Conservation (phyloP, 139 green algal genomes). For the Chlorella vulgaris region DNA sequence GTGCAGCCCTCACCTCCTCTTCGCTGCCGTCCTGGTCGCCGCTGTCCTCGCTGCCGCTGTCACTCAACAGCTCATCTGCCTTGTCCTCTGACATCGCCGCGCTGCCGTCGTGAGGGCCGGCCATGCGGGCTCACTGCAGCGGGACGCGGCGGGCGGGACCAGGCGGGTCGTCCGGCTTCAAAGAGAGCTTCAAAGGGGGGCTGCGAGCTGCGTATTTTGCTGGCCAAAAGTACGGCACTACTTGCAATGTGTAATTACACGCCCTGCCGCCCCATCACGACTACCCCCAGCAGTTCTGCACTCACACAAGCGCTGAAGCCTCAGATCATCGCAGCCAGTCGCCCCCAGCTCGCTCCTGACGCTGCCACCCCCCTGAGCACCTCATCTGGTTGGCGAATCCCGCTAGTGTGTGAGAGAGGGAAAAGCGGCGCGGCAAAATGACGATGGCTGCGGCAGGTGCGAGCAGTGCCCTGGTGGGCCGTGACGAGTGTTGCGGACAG, state of each 20-base stretch:
- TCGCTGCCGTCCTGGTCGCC: slow-evolving; percentile 24
- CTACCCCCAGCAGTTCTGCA: too few relatives aligned
- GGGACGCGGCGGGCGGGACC: not conserved
- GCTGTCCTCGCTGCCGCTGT: slow-evolving; percentile 35
- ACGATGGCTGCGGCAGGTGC: slow-evolving; percentile 24
- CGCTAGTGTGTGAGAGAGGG: not conserved
- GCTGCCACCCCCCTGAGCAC: not conserved
- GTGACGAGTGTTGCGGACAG: not conserved
- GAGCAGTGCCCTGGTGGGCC: not conserved
- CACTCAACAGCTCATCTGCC: slow-evolving; percentile 27
- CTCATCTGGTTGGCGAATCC: not conserved
- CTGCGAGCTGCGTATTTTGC: too few relatives aligned
- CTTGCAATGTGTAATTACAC: too few relatives aligned
- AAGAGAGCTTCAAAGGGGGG: too few relatives aligned
- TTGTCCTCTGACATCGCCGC: slow-evolving; percentile 29
- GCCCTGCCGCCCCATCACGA: too few relatives aligned
- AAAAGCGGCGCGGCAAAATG: not conserved
- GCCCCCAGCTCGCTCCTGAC: not conserved
- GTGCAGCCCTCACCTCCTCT: slow-evolving; percentile 11
- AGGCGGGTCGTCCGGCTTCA: too few relatives aligned
- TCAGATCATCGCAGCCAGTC: too few relatives aligned
- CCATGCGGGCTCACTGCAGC: not conserved
- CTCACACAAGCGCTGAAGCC: too few relatives aligned
- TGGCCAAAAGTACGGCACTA: too few relatives aligned
- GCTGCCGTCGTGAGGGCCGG: not conserved